Evolutionary conservation across 306 rosid genomes (phyloP), one percentile per base, ranked within the genome.

Genomic region (Morella rubra): DNA sequence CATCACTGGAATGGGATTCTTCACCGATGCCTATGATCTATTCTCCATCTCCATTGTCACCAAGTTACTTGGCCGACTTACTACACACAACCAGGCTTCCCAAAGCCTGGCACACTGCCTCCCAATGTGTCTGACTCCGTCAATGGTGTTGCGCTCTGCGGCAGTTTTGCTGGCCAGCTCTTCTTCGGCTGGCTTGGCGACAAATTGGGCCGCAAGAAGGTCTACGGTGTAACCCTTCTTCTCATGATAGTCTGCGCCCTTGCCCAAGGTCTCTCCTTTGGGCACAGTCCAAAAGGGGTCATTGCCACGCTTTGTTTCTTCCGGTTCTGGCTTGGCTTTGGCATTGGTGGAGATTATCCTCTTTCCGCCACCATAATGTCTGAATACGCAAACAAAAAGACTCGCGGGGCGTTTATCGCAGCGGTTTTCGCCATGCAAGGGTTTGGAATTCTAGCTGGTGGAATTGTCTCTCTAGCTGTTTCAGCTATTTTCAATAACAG

Each of bases 161-260:
- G 82, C 4, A 71, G 77, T 24, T 69, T 78, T 8, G 72, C 46
- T 16, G 82, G 77, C 27, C 82, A 78, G 5, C 77, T 78, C 55
- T 78, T 78, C 73, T 78, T 78, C 55, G 82, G 82, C 5, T 78
- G 82, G 82, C 82, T 78, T 59, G 82, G 82, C 1, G 82, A 78
- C 55, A 72, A 71, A 27, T 60, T 78, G 32, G 82, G 82, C 62
- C 77, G 77, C 1, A 72, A 78, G 16, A 72, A 22, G 11, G 72
- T 78, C 1, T 78, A 78, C 20, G 82, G 82, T 55, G 32, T 71
- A 4, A 78, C 82, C 22, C 77, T 78, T n/a, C 5, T 78, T 9
- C 82, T 78, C 58, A 78, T 78, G 82, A 47, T 78, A 40, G 8
- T 62, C 1, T 72, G 77, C 14, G 72, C 82, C 15, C 20, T 78